Base-by-base conservation (phyloP, 139 green algal species). In the Astrephomene gubernaculifera region DNA sequence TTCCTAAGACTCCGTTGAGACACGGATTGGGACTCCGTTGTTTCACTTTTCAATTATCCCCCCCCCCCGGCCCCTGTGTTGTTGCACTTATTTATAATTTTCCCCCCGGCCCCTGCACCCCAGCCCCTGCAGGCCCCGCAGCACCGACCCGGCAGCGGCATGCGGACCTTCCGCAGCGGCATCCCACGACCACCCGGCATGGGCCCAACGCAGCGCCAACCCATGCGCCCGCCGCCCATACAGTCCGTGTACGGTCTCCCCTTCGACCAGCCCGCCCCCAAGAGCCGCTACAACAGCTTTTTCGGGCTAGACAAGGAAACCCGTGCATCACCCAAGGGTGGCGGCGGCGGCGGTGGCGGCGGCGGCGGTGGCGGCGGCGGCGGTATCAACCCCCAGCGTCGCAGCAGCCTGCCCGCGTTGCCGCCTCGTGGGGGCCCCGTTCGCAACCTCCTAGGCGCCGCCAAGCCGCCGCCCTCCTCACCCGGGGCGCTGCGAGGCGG, bases 261-360 rank as follows among this genome's bases (percentile, higher is more conserved):
- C 7, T 41, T 29, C 35, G 54, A 69, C 0, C 29, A 38, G 70
- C 41, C 70, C 38, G 38, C 73, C 36, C 73, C 52, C 49, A 69
- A 57, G 38, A 57, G n/a, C 43, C 54, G 61, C 24, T 74, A 83
- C 60, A 83, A 83, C 76, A 36, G 41, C 61, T 83, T 83, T 33
- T 72, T 83, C 53, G 25, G 36, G 9, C 38, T 75, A 10, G 38
- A 75, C 38, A 38, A 54, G n/a, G 22, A 5, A n/a, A n/a, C 19
- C 61, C n/a, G 61, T n/a, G 8, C 4, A 4, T 39, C 29, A n/a
- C 41, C 64, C 31, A 17, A 71, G 31, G 64, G 14, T 17, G 71
- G 72, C 12, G 31, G 25, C 72, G 49, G 71, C 27, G 43, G 70
- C 44, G 70, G 43, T 41, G 70, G 45, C 45, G 45, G 36, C 6